Base-by-base conservation (phyloP, 495 filamentous ascomycete species). In the Hypomontagnella monticulosa region DNA sequence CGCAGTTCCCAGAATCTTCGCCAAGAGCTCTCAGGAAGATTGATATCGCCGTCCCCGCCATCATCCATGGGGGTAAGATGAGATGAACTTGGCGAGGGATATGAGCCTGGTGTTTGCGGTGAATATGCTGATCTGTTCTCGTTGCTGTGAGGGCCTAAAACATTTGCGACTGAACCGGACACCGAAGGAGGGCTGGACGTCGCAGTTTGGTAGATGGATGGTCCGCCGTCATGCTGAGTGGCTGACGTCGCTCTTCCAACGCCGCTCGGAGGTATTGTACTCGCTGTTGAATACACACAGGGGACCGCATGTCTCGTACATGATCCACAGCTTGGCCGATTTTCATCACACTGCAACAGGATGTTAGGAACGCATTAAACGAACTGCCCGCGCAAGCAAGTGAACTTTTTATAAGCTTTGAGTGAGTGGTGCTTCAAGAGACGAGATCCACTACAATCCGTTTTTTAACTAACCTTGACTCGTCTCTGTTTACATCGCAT, bases 271-370 rank as follows among this genome's bases (percentile, higher is more conserved):
- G 47, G 15, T 36, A 15, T n/a, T 19, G 44, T 53, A 18, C 36
- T 54, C 54, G 58, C 16, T 41, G 38, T 66, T 59, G 37, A 59
- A 57, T 80, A 80, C 10, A 71, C 59, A 44, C 78, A 80, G 30
- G 72, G 57, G 2, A 80, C 74, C 42, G 64, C 49, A 62, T 80
- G 73, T 40, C 75, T 77, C 15, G 69, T 74, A 63, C 78, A 80
- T n/a, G 66, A 71, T 16, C 71, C 67, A 33, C 78, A 79, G 20
- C 66, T 70, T 1, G 78, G 78, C 18, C 71, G 74, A 34, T 54
- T 32, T 41, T 80, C 78, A 42, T 80, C 74, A 66, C 78, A 80
- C 78, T 80, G 38, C 14, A 56, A 50, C 15, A 37, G 50, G 14
- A 41, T 23, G 63, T 73, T 54, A 73, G 73, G 58, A 55, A 38